Evolutionary conservation across 2,329 filamentous ascomycete species (phyloP).

Genomic region (Neurospora sp.): DNA sequence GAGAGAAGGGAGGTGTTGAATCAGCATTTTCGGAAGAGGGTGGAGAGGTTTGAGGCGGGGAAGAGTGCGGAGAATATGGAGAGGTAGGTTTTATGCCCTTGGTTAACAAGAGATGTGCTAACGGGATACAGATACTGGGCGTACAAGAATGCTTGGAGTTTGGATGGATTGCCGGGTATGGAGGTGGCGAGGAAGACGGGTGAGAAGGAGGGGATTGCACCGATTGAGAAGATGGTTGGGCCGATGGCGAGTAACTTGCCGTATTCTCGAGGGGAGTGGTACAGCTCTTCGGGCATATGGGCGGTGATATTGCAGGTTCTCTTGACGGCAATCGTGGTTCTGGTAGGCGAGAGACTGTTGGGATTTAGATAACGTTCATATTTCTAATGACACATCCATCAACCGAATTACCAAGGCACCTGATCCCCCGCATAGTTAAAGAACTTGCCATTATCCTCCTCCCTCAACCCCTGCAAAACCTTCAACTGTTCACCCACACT

Average conservation of each 20-base stretch:
- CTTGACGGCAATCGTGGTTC: neutral
- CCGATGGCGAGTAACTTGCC: conserved; percentile 14
- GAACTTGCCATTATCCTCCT: conserved; percentile 26
- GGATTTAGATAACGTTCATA: neutral
- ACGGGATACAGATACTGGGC: conserved; percentile 27
- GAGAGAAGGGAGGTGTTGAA: conserved; percentile 25
- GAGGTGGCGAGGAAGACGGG: conserved; percentile 22
- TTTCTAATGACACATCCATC: too few species aligned
- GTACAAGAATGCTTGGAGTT: conserved; percentile 28
- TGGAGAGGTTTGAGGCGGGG: conserved; percentile 19
- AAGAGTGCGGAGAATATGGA: conserved; percentile 27
- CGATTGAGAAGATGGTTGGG: conserved; percentile 30
- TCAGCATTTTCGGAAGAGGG: conserved; percentile 24
- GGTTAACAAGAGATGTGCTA: too few species aligned
- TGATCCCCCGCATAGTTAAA: conserved; percentile 13
- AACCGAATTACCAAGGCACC: conserved; percentile 16
- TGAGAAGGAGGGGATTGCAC: conserved; percentile 23
- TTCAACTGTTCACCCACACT: conserved; percentile 49
- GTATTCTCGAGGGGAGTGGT: neutral
- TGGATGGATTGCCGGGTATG: conserved; percentile 30
- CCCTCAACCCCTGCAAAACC: conserved; percentile 62
- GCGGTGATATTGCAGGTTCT: neutral
- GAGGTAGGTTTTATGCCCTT: conserved; percentile 12
- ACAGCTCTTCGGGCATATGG: neutral
- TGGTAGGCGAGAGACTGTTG: neutral